These are phyloP conservation scores for Podila clonocystis DNA, from an alignment of 192 early-diverging fungal species.

Conservation along the genomic window DNA sequence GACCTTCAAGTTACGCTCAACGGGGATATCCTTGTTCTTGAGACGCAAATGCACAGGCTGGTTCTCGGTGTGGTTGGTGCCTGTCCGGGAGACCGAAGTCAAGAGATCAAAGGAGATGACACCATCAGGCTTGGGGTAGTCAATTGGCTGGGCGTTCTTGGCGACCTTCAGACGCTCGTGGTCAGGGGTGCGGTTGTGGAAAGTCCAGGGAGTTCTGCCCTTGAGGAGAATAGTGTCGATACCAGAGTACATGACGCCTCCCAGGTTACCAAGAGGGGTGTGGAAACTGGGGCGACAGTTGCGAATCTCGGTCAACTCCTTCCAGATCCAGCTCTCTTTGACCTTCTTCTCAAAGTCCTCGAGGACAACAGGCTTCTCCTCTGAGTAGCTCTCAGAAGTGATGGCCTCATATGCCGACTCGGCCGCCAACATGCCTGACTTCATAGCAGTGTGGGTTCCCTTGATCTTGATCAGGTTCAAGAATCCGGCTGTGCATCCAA, in stretches of 20 bases:
- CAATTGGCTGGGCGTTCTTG: constrained; percentile 78
- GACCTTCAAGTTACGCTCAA: constrained; percentile 84
- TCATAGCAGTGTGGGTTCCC: constrained; percentile 99
- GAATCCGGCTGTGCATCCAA: constrained; percentile 96
- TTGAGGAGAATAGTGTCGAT: constrained; percentile 90
- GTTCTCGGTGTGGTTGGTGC: constrained; percentile 94
- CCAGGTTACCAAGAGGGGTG: constrained; percentile 83
- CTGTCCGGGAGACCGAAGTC: constrained; percentile 90
- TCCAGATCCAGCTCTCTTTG: constrained; percentile 88
- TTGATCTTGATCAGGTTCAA: constrained; percentile 99
- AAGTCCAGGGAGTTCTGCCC: constrained; percentile 94
- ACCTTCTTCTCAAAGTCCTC: constrained; percentile 83
- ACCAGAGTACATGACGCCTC: constrained; percentile 89
- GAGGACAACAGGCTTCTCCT: constrained; percentile 73
- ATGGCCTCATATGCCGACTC: constrained; percentile 88
- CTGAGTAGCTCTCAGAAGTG: constrained; percentile 54
- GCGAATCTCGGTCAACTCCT: constrained; percentile 91
- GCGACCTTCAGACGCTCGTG: constrained; percentile 80
- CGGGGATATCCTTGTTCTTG: constrained; percentile 76
- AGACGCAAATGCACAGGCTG: constrained; percentile 94
- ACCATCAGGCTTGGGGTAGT: constrained; percentile 98
- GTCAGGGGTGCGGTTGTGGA: constrained; percentile 88
- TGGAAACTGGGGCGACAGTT: constrained; percentile 97
- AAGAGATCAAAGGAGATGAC: constrained; percentile 96
- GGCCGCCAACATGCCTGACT: constrained; percentile 95